Evolutionary conservation across 306 rosid genomes (phyloP), one percentile per base, ranked within the genome.

Genomic region (Dalbergia cultrata): DNA sequence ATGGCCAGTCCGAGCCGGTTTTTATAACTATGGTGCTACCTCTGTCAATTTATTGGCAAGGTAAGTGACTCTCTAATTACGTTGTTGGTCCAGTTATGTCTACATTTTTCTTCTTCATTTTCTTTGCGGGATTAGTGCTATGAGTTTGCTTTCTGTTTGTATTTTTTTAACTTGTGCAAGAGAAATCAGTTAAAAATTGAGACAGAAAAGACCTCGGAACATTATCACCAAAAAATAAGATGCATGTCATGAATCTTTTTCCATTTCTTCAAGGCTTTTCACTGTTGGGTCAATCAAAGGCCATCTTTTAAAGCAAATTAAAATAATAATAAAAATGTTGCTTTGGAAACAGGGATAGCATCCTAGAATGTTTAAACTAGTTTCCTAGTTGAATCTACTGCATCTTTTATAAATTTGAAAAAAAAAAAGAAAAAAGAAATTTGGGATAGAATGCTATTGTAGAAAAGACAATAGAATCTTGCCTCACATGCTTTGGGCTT

Each of bases 41-140:
- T 3, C 39, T 64, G 45, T 71, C 45, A 47, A 39, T 60, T 62
- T 68, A 9, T 62, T 62, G 70, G 65, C 21, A 65, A 37, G 80
- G 71, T 34, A 41, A 35, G 14, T 13, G 19, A 22, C 57, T 31
- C 58, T 47, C 4, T 52, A 19, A 33, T 13, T 68, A 39, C 50
- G 43, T 21, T n/a, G 61, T 47, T 13, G 66, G 14, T 14, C 18
- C 18, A 19, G 35, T 44, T 60, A 49, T 58, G 19, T 41, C 45
- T 49, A 58, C n/a, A 53, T 72, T n/a, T 49, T 73, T 10, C 5
- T 26, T 62, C 54, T 70, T 49, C 13, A 39, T 80, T 13, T 71
- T 69, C 21, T 54, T 64, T 64, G 37, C 56, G 53, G 58, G 33
- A 44, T 53, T 57, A 52, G 70, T 49, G 54, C 45, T n/a, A 4